Percentiles rank a stretch among this genome's conserved stretches.
phyloP scores from a whole-genome alignment of 192 early-diverging fungal species.

The Backusella australiensis region DNA sequence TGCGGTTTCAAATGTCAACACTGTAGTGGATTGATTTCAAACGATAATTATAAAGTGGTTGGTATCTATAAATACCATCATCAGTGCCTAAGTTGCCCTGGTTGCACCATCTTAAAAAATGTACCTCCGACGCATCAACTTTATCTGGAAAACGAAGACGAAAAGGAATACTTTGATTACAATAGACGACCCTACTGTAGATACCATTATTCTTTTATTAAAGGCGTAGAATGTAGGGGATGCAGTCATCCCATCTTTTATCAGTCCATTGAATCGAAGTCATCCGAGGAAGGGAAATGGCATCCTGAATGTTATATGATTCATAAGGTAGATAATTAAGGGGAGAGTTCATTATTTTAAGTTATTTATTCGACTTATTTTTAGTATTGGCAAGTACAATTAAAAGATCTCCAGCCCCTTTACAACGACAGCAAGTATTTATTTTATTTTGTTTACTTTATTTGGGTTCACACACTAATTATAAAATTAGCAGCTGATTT shows the following conservation, averaged over 20 bases:
- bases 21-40: conserved; percentile 68
- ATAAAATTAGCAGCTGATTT: conserved; percentile 1
- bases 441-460: conserved; percentile 1
- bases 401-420: conserved; percentile 10
- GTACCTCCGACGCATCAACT: conserved; percentile 47
- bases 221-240: conserved; percentile 75
- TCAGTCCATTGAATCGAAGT: conserved; percentile 72
- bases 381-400: conserved; percentile 13
- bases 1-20: conserved; percentile 63
- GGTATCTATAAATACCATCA: conserved; percentile 77
- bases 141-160: conserved; percentile 60
- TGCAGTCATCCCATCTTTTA: conserved; percentile 78
- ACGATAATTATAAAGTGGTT: conserved; percentile 73
- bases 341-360: background rate
- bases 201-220: conserved; percentile 75
- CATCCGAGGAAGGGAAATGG: conserved; percentile 62
- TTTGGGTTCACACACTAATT: conserved; percentile 7
- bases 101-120: conserved; percentile 10
- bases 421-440: background rate
- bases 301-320: conserved; percentile 95
- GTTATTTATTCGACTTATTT: conserved; percentile 12
- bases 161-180: conserved; percentile 46
- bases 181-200: conserved; percentile 78
- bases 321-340: conserved; percentile 54
- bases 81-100: conserved; percentile 82